Evolutionary conservation across 2,329 filamentous ascomycete genomes (phyloP).

Genomic region (Colletotrichum lupini): DNA sequence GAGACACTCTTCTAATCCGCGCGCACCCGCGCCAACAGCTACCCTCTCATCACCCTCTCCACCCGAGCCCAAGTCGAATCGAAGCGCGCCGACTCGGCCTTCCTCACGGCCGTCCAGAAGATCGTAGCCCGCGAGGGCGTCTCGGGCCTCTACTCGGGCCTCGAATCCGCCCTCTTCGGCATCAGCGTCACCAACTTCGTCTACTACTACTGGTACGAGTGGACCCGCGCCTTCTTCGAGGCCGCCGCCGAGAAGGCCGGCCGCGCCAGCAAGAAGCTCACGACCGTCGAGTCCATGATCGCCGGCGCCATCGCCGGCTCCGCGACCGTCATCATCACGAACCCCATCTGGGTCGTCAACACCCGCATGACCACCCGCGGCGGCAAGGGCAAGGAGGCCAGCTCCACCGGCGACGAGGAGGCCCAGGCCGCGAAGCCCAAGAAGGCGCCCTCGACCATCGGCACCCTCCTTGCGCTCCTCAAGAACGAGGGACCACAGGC

Average conservation of each 20-base stretch:
- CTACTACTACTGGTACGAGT: constrained; percentile 99
- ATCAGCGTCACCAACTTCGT: constrained; percentile 99
- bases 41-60: constrained; percentile 96
- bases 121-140: constrained; percentile 95
- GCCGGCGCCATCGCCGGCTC: constrained; percentile 93
- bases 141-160: constrained; percentile 87
- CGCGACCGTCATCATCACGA: constrained; percentile 94
- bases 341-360: constrained; percentile 99
- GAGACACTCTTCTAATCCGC: constrained; percentile 12
- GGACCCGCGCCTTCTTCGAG: constrained; percentile 89
- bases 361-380: constrained; percentile 96
- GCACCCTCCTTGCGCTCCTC: constrained; percentile 83
- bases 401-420: constrained; percentile 45
- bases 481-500: constrained; percentile 85
- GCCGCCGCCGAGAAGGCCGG: constrained; percentile 78
- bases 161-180: constrained; percentile 94
- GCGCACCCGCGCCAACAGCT: constrained; percentile 61
- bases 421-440: constrained; percentile 52
- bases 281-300: constrained; percentile 92
- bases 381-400: constrained; percentile 49
- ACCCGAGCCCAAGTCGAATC: constrained; percentile 98
- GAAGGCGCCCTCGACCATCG: constrained; percentile 78
- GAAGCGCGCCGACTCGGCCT: constrained; percentile 87
- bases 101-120: constrained; percentile 82
- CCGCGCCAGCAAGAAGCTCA: constrained; percentile 82